These are phyloP conservation scores for Microcera coccophila DNA, from an alignment of 2,329 filamentous ascomycete species.

Conservation along the genomic window DNA sequence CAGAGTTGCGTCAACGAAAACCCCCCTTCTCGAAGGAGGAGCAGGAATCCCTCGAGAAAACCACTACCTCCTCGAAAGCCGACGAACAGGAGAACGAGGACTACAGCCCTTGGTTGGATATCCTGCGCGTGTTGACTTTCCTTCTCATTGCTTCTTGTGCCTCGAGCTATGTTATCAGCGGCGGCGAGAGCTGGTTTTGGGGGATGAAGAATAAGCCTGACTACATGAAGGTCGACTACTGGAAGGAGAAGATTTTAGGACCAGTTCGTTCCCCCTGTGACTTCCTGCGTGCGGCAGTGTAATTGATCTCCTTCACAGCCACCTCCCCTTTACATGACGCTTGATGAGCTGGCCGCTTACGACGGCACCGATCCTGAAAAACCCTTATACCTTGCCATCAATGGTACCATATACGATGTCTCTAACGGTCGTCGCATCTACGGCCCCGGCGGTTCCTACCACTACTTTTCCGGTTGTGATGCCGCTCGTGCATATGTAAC, in stretches of 20 bases:
- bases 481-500: conserved; percentile 87
- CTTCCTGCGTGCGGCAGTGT: no score
- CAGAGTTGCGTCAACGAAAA: conserved; percentile 45
- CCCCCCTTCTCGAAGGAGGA: conserved; percentile 19
- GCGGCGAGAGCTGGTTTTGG: conserved; percentile 68
- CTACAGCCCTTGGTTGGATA: conserved; percentile 56
- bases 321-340: conserved; percentile 67
- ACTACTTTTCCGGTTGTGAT: conserved; percentile 81
- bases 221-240: conserved; percentile 55
- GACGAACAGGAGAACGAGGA: conserved; percentile 54
- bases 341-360: conserved; percentile 67
- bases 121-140: conserved; percentile 66
- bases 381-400: conserved; percentile 87
- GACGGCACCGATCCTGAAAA: conserved; percentile 71
- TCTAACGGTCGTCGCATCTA: conserved; percentile 65
- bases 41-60: conserved; percentile 7
- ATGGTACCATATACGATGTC: conserved; percentile 83
- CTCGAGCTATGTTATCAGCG: conserved; percentile 72
- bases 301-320: no score
- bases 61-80: conserved; percentile 9
- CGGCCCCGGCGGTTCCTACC: conserved; percentile 81
- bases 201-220: conserved; percentile 57
- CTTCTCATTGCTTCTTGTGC: conserved; percentile 62
- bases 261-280: conserved; percentile 20
- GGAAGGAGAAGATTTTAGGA: conserved; percentile 43